phyloP scores from a whole-genome alignment of 345 rosid genomes.

The Pistacia atlantica region DNA sequence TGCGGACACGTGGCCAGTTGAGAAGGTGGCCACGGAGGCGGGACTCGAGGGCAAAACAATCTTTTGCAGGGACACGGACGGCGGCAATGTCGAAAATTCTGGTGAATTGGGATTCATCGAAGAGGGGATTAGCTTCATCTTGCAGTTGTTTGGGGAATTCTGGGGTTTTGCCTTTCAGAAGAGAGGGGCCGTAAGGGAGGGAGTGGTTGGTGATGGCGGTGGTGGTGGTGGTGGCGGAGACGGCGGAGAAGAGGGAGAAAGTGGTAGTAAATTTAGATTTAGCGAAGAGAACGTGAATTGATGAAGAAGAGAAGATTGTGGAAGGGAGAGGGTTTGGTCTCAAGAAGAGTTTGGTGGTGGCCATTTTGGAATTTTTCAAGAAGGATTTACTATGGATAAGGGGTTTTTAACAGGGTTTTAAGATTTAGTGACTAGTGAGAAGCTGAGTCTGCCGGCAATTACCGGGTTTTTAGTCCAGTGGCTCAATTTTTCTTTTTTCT shows the following conservation, averaged over 20 bases:
- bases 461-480: too few species aligned
- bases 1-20: constrained; percentile 79
- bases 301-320: constrained; percentile 31
- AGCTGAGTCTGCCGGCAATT: too few species aligned
- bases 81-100: constrained; percentile 64
- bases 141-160: constrained; percentile 19
- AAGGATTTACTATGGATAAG: background rate
- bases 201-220: constrained; percentile 14
- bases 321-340: constrained; percentile 40
- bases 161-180: constrained; percentile 57
- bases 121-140: constrained; percentile 17
- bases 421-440: background rate
- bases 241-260: constrained; percentile 36
- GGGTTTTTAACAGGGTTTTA: constrained; percentile 18
- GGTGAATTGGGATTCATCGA: constrained; percentile 59
- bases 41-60: constrained; percentile 64
- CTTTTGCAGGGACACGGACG: constrained; percentile 66
- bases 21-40: constrained; percentile 86
- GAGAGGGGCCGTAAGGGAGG: constrained; percentile 76
- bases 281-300: constrained; percentile 26
- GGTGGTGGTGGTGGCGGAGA: background rate
- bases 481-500: too few species aligned
- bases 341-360: constrained; percentile 44
- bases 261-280: constrained; percentile 28
- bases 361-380: constrained; percentile 26